Evolutionary conservation across 176 grass and related monocot genomes (phyloP).

Genomic region (Juncus effusus): DNA sequence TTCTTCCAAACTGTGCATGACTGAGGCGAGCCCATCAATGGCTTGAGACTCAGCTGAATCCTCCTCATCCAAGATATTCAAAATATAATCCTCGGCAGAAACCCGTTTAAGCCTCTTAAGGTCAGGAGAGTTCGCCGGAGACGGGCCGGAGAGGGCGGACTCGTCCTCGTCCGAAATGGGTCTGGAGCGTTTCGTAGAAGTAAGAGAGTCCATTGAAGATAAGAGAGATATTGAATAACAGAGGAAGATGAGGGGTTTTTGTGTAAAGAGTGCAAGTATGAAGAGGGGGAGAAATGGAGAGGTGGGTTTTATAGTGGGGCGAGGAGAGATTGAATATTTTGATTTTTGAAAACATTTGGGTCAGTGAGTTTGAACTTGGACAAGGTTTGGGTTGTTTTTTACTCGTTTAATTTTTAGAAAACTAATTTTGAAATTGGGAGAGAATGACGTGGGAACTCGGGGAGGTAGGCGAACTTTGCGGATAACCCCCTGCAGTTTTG

Average conservation of each 20-base stretch:
- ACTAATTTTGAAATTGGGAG: no score
- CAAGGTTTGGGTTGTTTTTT: no score
- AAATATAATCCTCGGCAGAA: conserved; percentile 19
- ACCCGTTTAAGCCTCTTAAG: conserved; percentile 20
- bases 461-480: no score
- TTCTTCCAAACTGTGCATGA: conserved; percentile 44
- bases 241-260: neutral
- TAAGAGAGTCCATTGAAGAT: conserved; percentile 3
- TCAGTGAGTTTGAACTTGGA: neutral
- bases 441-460: no score
- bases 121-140: neutral
- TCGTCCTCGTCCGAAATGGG: conserved; percentile 6
- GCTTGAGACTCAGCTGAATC: conserved; percentile 12
- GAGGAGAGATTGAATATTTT: neutral
- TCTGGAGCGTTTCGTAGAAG: conserved; percentile 6
- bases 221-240: neutral
- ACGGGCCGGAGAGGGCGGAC: neutral
- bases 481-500: no score
- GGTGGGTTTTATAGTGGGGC: conserved; percentile 32
- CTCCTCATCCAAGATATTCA: conserved; percentile 32
- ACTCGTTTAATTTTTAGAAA: no score
- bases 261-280: neutral
- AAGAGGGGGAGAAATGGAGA: conserved; percentile 21
- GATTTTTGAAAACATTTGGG: neutral
- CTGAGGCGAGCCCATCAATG: conserved; percentile 29